These are phyloP conservation scores for Colletotrichum cereale DNA, from an alignment of 2,329 filamentous ascomycete species.

Conservation along the genomic window DNA sequence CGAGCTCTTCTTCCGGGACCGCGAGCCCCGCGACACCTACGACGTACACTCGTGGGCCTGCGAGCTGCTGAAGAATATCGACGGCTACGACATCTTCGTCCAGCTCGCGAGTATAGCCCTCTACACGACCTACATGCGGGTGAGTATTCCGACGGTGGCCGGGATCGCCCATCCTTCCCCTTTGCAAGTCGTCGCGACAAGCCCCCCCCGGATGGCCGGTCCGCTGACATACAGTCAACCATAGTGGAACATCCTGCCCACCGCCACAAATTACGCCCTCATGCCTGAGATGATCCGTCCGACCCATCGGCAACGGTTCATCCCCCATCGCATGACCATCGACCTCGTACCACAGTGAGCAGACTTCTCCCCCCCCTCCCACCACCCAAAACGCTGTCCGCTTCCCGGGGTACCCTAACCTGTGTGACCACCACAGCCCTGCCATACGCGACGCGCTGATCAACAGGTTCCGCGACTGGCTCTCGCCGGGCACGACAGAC, in stretches of 20 bases:
- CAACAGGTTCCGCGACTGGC: conserved; percentile 29
- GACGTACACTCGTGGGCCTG: conserved; percentile 33
- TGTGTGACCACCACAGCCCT: conserved; percentile 3
- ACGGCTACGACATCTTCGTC: conserved; percentile 28
- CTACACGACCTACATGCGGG: conserved; percentile 17
- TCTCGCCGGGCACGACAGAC: conserved; percentile 29
- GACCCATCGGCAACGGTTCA: conserved; percentile 17
- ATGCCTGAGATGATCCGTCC: conserved; percentile 37
- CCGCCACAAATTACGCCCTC: conserved; percentile 25
- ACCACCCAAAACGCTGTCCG: neutral
- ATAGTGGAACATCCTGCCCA: conserved; percentile 32
- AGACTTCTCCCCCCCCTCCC: neutral
- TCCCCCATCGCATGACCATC: conserved; percentile 33
- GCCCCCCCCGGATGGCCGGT: neutral
- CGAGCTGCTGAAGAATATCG: conserved; percentile 26
- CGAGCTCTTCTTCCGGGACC: conserved; percentile 32
- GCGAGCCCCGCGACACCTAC: conserved; percentile 13
- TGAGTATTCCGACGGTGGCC: neutral
- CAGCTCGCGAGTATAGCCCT: conserved; percentile 23
- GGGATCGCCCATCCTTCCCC: too few relatives aligned
- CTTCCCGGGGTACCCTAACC: neutral
- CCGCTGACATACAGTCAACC: neutral
- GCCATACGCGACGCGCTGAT: conserved; percentile 32
- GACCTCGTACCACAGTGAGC: conserved; percentile 33
- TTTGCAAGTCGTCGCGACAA: neutral